Conservation (phyloP, 2,329 filamentous ascomycete genomes). For the Botrytis aclada region DNA sequence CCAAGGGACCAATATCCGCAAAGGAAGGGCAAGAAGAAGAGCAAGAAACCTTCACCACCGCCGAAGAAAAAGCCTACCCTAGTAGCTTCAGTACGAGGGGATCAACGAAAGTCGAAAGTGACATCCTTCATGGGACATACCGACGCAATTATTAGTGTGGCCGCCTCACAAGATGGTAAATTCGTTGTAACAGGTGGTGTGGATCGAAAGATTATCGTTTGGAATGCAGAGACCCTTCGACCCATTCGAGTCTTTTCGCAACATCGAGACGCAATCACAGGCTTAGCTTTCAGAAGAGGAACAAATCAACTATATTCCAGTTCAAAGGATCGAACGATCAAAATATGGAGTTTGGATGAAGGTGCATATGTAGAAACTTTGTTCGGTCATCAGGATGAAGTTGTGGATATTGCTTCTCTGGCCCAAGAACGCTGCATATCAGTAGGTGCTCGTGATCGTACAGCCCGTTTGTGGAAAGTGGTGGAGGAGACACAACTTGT, state of each 20-base stretch:
- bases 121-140: constrained; percentile 73
- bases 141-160: constrained; percentile 75
- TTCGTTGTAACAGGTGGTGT: constrained; percentile 87
- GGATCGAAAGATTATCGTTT: constrained; percentile 82
- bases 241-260: constrained; percentile 84
- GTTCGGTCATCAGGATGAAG: constrained; percentile 91
- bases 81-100: constrained; percentile 61
- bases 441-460: constrained; percentile 86
- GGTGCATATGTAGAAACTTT: constrained; percentile 93
- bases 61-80: constrained; percentile 61
- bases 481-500: constrained; percentile 93
- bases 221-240: constrained; percentile 75
- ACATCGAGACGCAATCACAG: constrained; percentile 83
- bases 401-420: constrained; percentile 79
- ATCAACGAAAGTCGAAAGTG: constrained; percentile 58
- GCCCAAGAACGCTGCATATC: constrained; percentile 86
- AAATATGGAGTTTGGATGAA: constrained; percentile 90
- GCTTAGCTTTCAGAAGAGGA: constrained; percentile 78
- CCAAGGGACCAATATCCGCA: constrained; percentile 58
- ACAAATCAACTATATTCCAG: constrained; percentile 92
- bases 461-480: constrained; percentile 92
- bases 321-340: constrained; percentile 88
- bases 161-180: constrained; percentile 83
- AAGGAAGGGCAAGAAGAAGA: constrained; percentile 49
- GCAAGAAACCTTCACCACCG: constrained; percentile 55